These are phyloP conservation scores for Protoeuglena noctilucae DNA, from an alignment of 139 green algal species.

Conservation along the genomic window DNA sequence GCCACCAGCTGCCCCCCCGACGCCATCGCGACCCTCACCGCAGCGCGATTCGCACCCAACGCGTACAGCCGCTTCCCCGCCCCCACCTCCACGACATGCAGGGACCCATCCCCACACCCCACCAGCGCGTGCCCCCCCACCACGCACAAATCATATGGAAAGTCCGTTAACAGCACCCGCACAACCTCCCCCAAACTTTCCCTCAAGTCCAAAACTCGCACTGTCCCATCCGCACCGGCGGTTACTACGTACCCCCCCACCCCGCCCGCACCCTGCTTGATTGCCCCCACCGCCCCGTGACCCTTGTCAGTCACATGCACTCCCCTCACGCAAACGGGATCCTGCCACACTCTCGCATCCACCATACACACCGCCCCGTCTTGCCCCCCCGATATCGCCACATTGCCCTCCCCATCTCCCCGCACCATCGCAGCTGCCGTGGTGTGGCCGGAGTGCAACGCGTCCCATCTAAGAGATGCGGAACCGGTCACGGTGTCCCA, in stretches of 20 bases:
- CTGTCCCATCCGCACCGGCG: slow-evolving; percentile 35
- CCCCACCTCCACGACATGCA: slow-evolving; percentile 27
- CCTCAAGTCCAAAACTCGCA: slow-evolving; percentile 30
- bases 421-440: background rate
- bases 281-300: slow-evolving; percentile 32
- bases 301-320: slow-evolving; percentile 28
- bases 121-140: slow-evolving; percentile 24
- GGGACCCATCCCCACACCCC: slow-evolving; percentile 39
- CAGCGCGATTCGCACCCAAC: background rate
- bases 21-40: background rate
- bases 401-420: background rate
- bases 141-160: slow-evolving; percentile 42
- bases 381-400: slow-evolving; percentile 25
- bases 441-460: slow-evolving; percentile 10
- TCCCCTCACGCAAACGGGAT: slow-evolving; percentile 20
- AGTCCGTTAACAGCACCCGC: slow-evolving; percentile 35
- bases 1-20: background rate
- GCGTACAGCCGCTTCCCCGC: background rate
- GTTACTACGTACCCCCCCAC: slow-evolving; percentile 23
- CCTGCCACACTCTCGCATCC: slow-evolving; percentile 15
- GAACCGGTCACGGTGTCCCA: background rate
- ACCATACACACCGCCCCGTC: slow-evolving; percentile 36
- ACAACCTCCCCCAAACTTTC: slow-evolving; percentile 14
- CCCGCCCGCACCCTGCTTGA: slow-evolving; percentile 18
- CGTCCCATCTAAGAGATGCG: slow-evolving; percentile 5